Base-by-base conservation (phyloP, 768 basidiomycete genomes). In the Tephrocybe sp. region DNA sequence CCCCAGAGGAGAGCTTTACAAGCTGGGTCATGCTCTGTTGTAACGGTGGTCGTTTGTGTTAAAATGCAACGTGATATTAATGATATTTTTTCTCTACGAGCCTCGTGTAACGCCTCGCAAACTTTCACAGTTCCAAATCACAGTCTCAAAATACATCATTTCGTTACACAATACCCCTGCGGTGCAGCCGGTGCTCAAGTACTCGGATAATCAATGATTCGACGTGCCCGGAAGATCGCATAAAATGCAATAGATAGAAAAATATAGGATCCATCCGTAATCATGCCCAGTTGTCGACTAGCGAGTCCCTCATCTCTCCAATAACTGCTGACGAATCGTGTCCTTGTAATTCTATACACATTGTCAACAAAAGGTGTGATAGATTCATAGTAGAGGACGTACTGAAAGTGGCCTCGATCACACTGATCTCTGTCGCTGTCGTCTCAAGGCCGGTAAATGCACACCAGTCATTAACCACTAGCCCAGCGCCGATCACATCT, bases 401-500 rank as follows among this genome's bases (percentile, higher is more conserved):
- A 96, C 94, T 94, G 78, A 99, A 99, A 45, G 93, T 79, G 22
- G 95, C 94, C 68, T 99, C 97, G 61, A 98, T 97, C 34, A 99
- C 96, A 61, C 88, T 91, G 68, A 98, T 92, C 70, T 99, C 97
- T 47, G 96, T 98, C 35, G 97, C 97, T n/a, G 97, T 99, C 54
- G 97, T 98, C 65, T 99, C 97, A 23, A 97, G 78, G 32, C 97
- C 97, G n/a, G 94, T 93, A 71, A 98, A 98, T 9, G 97, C 97
- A 72, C 91, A 92, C 97, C 97, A 98, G 67, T 98, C 97, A 63
- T 99, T 99, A 51, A 98, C 97, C 49, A 99, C 93, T 31, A 98
- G 78, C 26, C 97, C 97, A 8, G 96, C 97, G 26, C 97, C 97
- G 57, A 99, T 86, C 33, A 98, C 94, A 62, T 98, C 97, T 41